These are phyloP conservation scores for Isatis lusitanica DNA, from an alignment of 441 rosid species.

Conservation along the genomic window DNA sequence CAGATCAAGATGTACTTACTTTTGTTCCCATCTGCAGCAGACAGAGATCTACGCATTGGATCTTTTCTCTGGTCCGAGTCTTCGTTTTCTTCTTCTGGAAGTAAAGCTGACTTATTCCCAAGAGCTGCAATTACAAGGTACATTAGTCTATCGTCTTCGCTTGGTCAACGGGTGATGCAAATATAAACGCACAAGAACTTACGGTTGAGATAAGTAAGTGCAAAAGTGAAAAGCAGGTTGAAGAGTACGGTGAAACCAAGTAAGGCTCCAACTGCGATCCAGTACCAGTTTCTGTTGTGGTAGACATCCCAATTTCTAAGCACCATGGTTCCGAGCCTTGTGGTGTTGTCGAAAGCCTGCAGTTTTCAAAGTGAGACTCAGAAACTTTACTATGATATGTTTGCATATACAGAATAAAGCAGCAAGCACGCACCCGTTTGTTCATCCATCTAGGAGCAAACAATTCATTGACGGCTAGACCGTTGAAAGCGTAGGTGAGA, in stretches of 20 bases:
- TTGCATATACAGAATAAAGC: not conserved
- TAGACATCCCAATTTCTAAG: slow-evolving; percentile 6
- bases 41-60: slow-evolving; percentile 15
- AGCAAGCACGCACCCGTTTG: not conserved
- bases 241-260: slow-evolving; percentile 11
- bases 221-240: slow-evolving; percentile 16
- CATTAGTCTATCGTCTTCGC: not conserved
- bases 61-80: not conserved
- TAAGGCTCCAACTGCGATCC: slow-evolving; percentile 13
- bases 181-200: slow-evolving; percentile 1
- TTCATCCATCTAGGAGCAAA: slow-evolving; percentile 23
- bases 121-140: slow-evolving; percentile 2
- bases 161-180: not conserved
- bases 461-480: slow-evolving; percentile 12
- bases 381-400: not conserved
- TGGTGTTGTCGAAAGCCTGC: not conserved
- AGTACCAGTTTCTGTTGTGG: slow-evolving; percentile 10
- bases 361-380: not conserved
- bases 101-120: slow-evolving; percentile 6
- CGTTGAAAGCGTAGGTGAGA: slow-evolving; percentile 17
- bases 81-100: slow-evolving; percentile 14
- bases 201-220: slow-evolving; percentile 18
- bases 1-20: not conserved
- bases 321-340: slow-evolving; percentile 8
- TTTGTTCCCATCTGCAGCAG: slow-evolving; percentile 1